Conservation (phyloP, 108 stramenopile genomes). For the Heterococcus sp. region DNA sequence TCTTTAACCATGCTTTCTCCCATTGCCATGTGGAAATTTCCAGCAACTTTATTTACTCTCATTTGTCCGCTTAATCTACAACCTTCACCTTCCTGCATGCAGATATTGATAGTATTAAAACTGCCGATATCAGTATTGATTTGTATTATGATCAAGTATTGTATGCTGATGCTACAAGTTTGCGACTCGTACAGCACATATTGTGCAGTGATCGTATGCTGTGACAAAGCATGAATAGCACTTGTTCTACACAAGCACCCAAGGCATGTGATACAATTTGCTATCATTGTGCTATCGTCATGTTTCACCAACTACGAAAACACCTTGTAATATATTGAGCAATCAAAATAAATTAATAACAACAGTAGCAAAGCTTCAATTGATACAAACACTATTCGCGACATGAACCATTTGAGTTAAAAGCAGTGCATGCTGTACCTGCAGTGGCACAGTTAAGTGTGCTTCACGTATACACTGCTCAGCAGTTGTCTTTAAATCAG, state of each 20-base stretch:
- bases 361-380: too few species aligned
- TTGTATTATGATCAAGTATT: not conserved
- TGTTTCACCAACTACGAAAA: too few species aligned
- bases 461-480: not conserved
- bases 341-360: too few species aligned
- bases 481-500: constrained; percentile 48
- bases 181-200: not conserved
- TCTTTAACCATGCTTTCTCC: constrained; percentile 89
- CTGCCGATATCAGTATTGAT: not conserved
- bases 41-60: constrained; percentile 86
- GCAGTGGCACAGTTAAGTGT: constrained; percentile 4
- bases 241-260: too few species aligned
- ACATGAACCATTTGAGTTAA: too few species aligned
- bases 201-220: too few species aligned
- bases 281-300: too few species aligned
- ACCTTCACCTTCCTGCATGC: constrained; percentile 79
- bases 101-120: constrained; percentile 34
- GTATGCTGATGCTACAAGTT: not conserved
- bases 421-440: constrained; percentile 9
- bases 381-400: too few species aligned
- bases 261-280: too few species aligned
- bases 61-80: constrained; percentile 85
- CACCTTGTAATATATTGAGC: too few species aligned
- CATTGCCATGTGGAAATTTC: constrained; percentile 96
- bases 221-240: too few species aligned